Conservation (phyloP, 495 filamentous ascomycete genomes). For the Xylaria telfairii region DNA sequence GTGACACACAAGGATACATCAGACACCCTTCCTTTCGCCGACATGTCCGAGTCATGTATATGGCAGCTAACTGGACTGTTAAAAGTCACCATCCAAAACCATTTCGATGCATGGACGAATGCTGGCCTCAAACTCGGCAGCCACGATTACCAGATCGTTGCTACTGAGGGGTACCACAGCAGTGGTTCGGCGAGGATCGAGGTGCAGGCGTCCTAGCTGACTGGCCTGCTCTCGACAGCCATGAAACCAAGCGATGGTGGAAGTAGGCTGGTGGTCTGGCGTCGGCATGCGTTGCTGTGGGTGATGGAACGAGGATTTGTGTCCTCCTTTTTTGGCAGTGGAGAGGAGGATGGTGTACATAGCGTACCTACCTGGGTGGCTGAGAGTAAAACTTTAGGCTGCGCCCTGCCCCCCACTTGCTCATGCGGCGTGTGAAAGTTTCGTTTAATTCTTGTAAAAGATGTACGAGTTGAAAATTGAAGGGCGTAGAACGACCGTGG, state of each 20-base stretch:
- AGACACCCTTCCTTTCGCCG: not conserved
- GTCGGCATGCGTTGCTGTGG: not conserved
- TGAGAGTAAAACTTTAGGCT: not conserved
- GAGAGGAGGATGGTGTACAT: conserved; percentile 6
- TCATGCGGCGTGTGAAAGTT: not conserved
- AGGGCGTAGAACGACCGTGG: not conserved
- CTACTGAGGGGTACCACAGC: conserved; percentile 61
- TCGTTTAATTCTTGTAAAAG: not conserved
- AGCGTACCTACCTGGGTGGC: not conserved
- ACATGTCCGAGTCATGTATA: not conserved
- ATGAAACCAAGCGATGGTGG: not conserved
- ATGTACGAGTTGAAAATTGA: not conserved
- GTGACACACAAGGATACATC: not conserved
- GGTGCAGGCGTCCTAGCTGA: conserved; percentile 26
- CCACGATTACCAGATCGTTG: conserved; percentile 67
- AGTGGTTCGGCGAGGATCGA: conserved; percentile 50
- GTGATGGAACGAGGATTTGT: not conserved
- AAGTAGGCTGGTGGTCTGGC: not conserved
- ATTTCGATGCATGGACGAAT: conserved; percentile 68
- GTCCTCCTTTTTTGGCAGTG: not conserved
- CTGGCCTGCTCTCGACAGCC: not conserved
- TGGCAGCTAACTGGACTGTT: not conserved
- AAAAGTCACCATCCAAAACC: conserved; percentile 55
- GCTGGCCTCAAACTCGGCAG: conserved; percentile 58
- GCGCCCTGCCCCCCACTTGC: not conserved